Conservation (phyloP, 169 alveolate genomes). For the Plasmodium vinckei region DNA sequence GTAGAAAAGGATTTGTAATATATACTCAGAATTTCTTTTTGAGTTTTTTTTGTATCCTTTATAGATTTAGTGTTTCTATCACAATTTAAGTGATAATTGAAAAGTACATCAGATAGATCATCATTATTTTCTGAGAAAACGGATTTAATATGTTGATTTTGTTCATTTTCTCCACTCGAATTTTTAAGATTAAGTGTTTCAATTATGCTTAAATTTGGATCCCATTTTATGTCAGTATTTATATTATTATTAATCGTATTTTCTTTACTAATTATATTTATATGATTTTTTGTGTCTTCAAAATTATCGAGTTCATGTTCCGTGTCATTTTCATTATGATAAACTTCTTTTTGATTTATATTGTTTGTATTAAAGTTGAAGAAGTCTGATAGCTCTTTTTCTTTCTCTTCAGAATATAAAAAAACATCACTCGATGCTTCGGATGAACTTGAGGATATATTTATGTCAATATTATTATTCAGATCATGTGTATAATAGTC, state of each 20-base stretch:
- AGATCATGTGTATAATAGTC: constrained; percentile 7
- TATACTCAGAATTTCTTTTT: constrained; percentile 53
- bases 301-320: neutral
- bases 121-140: neutral
- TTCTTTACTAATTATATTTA: neutral
- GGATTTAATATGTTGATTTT: neutral
- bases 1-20: constrained; percentile 65
- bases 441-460: constrained; percentile 43
- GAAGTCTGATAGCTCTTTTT: constrained; percentile 6
- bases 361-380: neutral
- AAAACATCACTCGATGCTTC: constrained; percentile 34
- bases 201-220: neutral
- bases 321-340: neutral
- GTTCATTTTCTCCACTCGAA: neutral
- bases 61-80: constrained; percentile 39
- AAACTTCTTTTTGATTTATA: neutral
- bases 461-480: constrained; percentile 1
- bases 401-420: constrained; percentile 32
- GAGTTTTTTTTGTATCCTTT: constrained; percentile 56
- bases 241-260: neutral
- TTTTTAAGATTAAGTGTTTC: neutral
- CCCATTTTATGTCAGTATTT: neutral
- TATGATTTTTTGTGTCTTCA: neutral
- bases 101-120: constrained; percentile 19
- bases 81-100: constrained; percentile 64